Evolutionary conservation across 2,329 filamentous ascomycete species (phyloP).

Genomic region (Apiospora phragmitis): DNA sequence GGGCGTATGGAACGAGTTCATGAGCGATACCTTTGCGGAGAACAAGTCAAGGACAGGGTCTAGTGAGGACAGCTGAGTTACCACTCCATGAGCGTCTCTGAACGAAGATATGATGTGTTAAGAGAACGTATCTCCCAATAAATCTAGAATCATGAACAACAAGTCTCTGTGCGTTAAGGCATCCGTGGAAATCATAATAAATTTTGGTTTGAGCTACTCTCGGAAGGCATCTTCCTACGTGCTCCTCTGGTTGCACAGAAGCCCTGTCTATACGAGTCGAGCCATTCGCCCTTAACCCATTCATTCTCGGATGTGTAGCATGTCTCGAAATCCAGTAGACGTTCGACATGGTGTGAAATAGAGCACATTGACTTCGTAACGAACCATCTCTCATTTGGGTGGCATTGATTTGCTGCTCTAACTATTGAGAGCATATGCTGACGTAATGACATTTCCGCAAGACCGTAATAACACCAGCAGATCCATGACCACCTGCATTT

Average conservation of each 20-base stretch:
- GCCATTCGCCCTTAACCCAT: not conserved
- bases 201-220: not conserved
- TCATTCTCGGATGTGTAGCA: not conserved
- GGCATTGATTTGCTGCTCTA: slow-evolving; percentile 9
- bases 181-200: not conserved
- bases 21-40: slow-evolving; percentile 40
- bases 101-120: not conserved
- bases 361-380: slow-evolving; percentile 2
- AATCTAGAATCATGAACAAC: not conserved
- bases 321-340: not conserved
- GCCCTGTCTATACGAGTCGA: not conserved
- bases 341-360: not conserved
- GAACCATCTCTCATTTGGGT: slow-evolving; percentile 8
- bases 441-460: slow-evolving; percentile 19
- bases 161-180: not conserved
- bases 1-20: slow-evolving; percentile 47
- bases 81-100: not conserved
- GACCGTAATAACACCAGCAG: slow-evolving; percentile 49
- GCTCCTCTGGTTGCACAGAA: not conserved
- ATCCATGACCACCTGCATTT: slow-evolving; percentile 34
- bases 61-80: slow-evolving; percentile 21
- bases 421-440: slow-evolving; percentile 18
- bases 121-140: not conserved
- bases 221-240: not conserved
- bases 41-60: slow-evolving; percentile 24